These are phyloP conservation scores for Aspergillus puulaauensis DNA, from an alignment of 2,329 filamentous ascomycete genomes.

Conservation along the genomic window DNA sequence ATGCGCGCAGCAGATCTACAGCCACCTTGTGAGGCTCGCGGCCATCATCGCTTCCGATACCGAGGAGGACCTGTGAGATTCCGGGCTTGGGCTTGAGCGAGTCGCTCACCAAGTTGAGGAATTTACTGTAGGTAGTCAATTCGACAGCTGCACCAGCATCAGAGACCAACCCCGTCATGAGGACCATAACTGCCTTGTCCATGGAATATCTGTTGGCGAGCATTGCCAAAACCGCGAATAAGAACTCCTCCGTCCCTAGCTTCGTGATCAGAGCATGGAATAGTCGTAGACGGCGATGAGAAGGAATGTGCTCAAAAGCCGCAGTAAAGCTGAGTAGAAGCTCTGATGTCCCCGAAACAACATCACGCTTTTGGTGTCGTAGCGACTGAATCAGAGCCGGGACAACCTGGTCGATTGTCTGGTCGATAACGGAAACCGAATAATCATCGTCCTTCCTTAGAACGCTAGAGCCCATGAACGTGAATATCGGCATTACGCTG, in stretches of 20 bases:
- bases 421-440: conserved; percentile 92
- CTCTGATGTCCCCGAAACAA: conserved; percentile 79
- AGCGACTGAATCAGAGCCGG: conserved; percentile 86
- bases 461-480: conserved; percentile 92
- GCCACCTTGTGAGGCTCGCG: conserved; percentile 42
- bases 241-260: conserved; percentile 79
- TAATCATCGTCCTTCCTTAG: conserved; percentile 94
- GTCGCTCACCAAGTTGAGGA: conserved; percentile 73
- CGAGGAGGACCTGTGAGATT: conserved; percentile 71
- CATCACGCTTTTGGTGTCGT: conserved; percentile 72
- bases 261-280: conserved; percentile 85
- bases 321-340: conserved; percentile 94
- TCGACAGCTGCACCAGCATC: conserved; percentile 74
- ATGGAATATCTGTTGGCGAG: conserved; percentile 84
- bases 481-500: conserved; percentile 98
- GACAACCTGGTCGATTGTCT: conserved; percentile 89
- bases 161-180: conserved; percentile 72
- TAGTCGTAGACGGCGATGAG: conserved; percentile 76
- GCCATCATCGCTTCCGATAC: conserved; percentile 54
- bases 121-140: conserved; percentile 70
- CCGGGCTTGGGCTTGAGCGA: conserved; percentile 72
- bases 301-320: conserved; percentile 92
- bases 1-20: conserved; percentile 41
- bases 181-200: conserved; percentile 71
- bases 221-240: conserved; percentile 85